A percentile compares a stretch with the other conserved stretches of the same genome.
phyloP scores from a whole-genome alignment of 257 asterid species.

The Leonotis leonurus region DNA sequence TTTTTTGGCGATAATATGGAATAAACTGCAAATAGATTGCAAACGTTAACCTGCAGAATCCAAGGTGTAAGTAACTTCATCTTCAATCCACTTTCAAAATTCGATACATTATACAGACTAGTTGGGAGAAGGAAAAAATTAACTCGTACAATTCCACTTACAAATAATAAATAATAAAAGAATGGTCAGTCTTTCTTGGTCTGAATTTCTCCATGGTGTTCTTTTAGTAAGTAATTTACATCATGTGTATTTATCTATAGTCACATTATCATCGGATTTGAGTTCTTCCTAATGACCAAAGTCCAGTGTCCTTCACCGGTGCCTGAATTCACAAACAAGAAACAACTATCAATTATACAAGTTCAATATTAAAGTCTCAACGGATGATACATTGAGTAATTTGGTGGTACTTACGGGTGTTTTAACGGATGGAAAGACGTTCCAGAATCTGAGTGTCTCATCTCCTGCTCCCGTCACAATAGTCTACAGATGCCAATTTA shows the following conservation, averaged over 20 bases:
- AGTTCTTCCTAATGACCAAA: conserved; percentile 91
- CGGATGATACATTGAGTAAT: too few relatives aligned
- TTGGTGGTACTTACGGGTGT: conserved; percentile 52
- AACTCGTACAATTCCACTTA: conserved; percentile 2
- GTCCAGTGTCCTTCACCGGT: conserved; percentile 73
- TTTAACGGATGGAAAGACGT: conserved; percentile 73
- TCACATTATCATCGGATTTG: conserved; percentile 43
- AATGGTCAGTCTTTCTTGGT: not conserved
- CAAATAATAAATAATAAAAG: not conserved
- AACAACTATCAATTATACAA: too few relatives aligned
- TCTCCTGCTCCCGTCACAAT: conserved; percentile 98
- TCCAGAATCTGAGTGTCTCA: conserved; percentile 94
- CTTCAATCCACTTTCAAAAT: too few relatives aligned
- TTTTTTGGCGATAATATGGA: too few relatives aligned
- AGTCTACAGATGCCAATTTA: conserved; percentile 41
- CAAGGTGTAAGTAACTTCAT: too few relatives aligned
- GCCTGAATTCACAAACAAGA: conserved; percentile 31
- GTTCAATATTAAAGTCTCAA: not conserved
- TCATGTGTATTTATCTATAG: not conserved
- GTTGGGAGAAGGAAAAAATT: not conserved
- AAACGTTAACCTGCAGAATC: too few relatives aligned
- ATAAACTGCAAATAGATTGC: too few relatives aligned
- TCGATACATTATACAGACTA: too few relatives aligned
- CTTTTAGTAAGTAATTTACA: not conserved
- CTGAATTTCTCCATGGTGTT: not conserved